Evolutionary conservation across 2,329 filamentous ascomycete species (phyloP).

Genomic region (Periconia digitata): DNA sequence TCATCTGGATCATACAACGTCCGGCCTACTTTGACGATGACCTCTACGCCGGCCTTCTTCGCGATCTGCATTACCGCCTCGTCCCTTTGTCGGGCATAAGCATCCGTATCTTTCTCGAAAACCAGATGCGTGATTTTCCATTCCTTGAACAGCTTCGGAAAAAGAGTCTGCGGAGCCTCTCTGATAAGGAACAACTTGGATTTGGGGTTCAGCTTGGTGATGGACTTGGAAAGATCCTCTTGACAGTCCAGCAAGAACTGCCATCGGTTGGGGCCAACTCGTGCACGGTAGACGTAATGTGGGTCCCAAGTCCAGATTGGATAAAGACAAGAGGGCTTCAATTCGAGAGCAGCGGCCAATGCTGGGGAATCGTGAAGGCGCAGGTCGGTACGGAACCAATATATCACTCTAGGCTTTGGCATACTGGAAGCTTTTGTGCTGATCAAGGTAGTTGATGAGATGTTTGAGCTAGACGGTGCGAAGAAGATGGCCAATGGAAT

Average conservation of each 20-base stretch:
- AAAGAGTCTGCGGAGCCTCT: slow-evolving; percentile 69
- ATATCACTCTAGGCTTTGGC: slow-evolving; percentile 61
- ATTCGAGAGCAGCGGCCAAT: slow-evolving; percentile 68
- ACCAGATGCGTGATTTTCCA: slow-evolving; percentile 77
- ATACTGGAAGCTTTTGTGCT: slow-evolving; percentile 9
- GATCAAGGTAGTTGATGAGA: too few species aligned
- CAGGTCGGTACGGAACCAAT: slow-evolving; percentile 79
- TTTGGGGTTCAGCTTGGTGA: slow-evolving; percentile 68
- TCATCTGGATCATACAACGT: slow-evolving; percentile 75
- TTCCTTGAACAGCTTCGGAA: slow-evolving; percentile 71
- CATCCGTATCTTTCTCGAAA: slow-evolving; percentile 78
- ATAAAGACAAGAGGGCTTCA: slow-evolving; percentile 69
- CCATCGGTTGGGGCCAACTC: slow-evolving; percentile 73
- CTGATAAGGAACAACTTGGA: slow-evolving; percentile 72
- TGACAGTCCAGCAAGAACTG: slow-evolving; percentile 74
- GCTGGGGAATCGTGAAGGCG: slow-evolving; percentile 77
- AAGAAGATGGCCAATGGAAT: background rate
- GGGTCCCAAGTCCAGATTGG: slow-evolving; percentile 81
- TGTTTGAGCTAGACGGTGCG: background rate
- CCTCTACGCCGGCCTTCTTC: slow-evolving; percentile 65
- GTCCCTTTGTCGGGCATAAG: slow-evolving; percentile 69
- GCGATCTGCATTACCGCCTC: slow-evolving; percentile 61
- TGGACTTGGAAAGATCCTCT: slow-evolving; percentile 66
- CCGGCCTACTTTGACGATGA: slow-evolving; percentile 65
- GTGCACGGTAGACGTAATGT: slow-evolving; percentile 73